These are phyloP conservation scores for Claviceps fusiformis DNA, from an alignment of 2,329 filamentous ascomycete genomes.

Conservation along the genomic window DNA sequence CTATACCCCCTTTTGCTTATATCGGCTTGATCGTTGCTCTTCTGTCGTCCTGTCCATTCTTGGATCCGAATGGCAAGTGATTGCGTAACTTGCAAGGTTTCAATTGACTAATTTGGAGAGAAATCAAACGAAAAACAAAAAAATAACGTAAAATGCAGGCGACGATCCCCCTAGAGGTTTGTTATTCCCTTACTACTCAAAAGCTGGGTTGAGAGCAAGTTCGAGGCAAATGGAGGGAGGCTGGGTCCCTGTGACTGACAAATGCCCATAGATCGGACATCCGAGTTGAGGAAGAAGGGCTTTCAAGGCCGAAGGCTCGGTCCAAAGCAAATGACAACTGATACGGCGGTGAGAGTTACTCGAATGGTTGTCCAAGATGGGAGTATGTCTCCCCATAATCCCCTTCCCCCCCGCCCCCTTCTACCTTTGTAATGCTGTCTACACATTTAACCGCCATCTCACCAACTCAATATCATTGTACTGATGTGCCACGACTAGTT, in stretches of 20 bases:
- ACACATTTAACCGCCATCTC: neutral
- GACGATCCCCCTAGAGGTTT: conserved; percentile 87
- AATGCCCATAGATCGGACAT: conserved; percentile 62
- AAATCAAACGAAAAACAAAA: neutral
- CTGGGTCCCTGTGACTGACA: conserved; percentile 1
- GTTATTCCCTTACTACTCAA: conserved; percentile 12
- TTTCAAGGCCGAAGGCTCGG: conserved; percentile 79
- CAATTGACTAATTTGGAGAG: neutral
- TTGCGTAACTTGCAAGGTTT: neutral
- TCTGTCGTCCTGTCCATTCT: neutral
- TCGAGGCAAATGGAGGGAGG: neutral
- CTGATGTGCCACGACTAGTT: conserved; percentile 32
- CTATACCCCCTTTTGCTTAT: neutral
- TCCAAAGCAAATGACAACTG: conserved; percentile 94
- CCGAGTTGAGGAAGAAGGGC: conserved; percentile 88
- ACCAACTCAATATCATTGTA: neutral
- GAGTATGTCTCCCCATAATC: conserved; percentile 36
- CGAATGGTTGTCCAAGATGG: conserved; percentile 76
- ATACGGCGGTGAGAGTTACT: conserved; percentile 90
- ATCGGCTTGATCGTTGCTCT: neutral
- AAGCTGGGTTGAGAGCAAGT: neutral
- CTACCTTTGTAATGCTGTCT: neutral
- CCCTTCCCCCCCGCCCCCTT: neutral
- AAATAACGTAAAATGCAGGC: conserved; percentile 33
- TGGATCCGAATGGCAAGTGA: too few species aligned